Conservation (phyloP, 2,329 filamentous ascomycete genomes). For the Lasiodiplodia theobromae region DNA sequence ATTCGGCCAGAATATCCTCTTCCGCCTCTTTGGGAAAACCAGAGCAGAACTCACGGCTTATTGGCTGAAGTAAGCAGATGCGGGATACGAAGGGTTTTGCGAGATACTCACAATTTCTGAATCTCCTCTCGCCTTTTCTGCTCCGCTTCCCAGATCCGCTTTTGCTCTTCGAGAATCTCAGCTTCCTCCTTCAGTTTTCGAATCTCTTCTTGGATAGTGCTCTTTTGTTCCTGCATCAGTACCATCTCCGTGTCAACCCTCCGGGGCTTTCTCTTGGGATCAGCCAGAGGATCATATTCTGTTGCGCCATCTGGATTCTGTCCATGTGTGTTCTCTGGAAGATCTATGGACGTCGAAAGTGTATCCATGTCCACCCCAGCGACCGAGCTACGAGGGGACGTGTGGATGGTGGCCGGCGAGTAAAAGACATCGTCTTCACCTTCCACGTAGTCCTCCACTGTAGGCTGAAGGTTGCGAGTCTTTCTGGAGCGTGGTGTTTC, state of each 20-base stretch:
- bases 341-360: background rate
- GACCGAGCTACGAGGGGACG: background rate
- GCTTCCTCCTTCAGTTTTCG: constrained; percentile 9
- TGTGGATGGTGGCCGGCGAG: background rate
- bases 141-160: background rate
- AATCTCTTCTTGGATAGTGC: constrained; percentile 5
- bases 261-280: background rate
- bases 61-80: background rate
- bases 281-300: background rate
- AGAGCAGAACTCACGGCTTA: background rate
- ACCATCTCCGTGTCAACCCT: constrained; percentile 13
- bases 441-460: constrained; percentile 14
- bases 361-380: background rate
- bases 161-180: background rate
- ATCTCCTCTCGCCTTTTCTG: background rate
- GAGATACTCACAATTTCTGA: background rate
- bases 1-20: constrained; percentile 7
- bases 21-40: constrained; percentile 1
- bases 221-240: constrained; percentile 2
- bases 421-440: background rate
- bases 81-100: background rate
- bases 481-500: background rate
- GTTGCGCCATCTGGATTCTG: background rate
- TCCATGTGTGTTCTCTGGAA: background rate
- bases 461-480: background rate